These are phyloP conservation scores for Byssochlamys sp. DNA, from an alignment of 2,329 filamentous ascomycete genomes.

Conservation along the genomic window DNA sequence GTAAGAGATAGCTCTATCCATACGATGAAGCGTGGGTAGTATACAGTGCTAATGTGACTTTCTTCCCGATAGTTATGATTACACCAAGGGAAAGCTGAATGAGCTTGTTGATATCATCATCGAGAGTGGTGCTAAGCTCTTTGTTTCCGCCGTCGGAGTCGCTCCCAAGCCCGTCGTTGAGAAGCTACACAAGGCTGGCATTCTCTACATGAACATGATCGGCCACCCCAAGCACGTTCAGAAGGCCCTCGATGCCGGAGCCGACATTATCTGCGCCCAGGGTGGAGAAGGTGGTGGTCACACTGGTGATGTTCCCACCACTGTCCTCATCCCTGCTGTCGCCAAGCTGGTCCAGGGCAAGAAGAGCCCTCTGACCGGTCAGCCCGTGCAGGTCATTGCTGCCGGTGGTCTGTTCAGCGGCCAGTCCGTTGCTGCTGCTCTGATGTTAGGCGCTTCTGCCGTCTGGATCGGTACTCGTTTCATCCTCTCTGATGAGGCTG, in stretches of 20 bases:
- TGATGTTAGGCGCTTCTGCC: constrained; percentile 83
- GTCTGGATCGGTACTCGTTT: constrained; percentile 98
- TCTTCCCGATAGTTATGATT: constrained; percentile 68
- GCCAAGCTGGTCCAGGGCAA: constrained; percentile 69
- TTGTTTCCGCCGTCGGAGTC: constrained; percentile 92
- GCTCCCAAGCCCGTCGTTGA: constrained; percentile 84
- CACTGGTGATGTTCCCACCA: constrained; percentile 86
- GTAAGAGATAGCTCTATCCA: constrained; percentile 33
- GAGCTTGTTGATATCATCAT: constrained; percentile 88
- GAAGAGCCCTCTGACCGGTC: constrained; percentile 77
- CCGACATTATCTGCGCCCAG: constrained; percentile 95
- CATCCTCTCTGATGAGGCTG: constrained; percentile 85
- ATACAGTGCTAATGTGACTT: constrained; percentile 6
- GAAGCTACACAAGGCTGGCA: constrained; percentile 72
- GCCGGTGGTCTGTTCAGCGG: constrained; percentile 92
- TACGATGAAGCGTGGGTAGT: background rate
- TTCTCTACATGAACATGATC: constrained; percentile 99
- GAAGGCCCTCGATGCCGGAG: constrained; percentile 86
- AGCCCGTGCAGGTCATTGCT: constrained; percentile 81
- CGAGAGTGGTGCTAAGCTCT: constrained; percentile 78
- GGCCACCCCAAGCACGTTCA: constrained; percentile 97
- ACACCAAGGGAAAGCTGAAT: constrained; percentile 96
- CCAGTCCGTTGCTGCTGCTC: constrained; percentile 73
- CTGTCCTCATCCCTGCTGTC: constrained; percentile 83
- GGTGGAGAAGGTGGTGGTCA: constrained; percentile 95